Base-by-base conservation (phyloP, 1,139 yeast species). In the Candida sp. region DNA sequence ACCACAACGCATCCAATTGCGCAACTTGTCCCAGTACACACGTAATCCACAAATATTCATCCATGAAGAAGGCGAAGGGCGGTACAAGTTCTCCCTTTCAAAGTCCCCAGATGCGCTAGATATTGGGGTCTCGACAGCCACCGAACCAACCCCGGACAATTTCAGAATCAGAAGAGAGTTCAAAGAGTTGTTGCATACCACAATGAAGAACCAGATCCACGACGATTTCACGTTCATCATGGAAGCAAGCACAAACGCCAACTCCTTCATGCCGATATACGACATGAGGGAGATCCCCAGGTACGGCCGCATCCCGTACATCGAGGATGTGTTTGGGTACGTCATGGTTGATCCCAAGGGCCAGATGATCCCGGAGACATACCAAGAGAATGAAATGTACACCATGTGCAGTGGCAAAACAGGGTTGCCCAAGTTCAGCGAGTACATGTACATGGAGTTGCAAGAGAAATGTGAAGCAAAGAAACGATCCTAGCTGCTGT, bases 281-380 rank as follows among this genome's bases (percentile, higher is more conserved):
- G 96, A 90, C 63, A 76, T 86, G 56, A 74, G 96, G 53, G 83
- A 79, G 49, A 78, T 84, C 2, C 93, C 96, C 1, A 72, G 81
- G 26, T 84, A 81, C 56, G 90, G 90, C 9, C 76, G 96, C 51
- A 79, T 83, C 23, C 92, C 96, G 0, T 89, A 86, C 25, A 82
- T 88, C 4, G 91, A 86, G 55, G 88, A 87, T 60, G 84, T 85
- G 1, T 73, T 85, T 52, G 96, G 96, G 0, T 88, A 86, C 60
- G 85, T 89, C 5, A 78, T 78, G 56, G 86, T 90, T 4, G 81
- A 81, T 56, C 68, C 62, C 0, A 66, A 73, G n/a, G 88, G 88
- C 0, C 72, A 75, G 49, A 86, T 89, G 54, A 68, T 83, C 2
- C 74, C 75, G 0, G 78, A 70, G 1, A 72, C 84, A n/a, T 90